Evolutionary conservation across 2,329 filamentous ascomycete species (phyloP).

Genomic region (Emergomyces orientalis): DNA sequence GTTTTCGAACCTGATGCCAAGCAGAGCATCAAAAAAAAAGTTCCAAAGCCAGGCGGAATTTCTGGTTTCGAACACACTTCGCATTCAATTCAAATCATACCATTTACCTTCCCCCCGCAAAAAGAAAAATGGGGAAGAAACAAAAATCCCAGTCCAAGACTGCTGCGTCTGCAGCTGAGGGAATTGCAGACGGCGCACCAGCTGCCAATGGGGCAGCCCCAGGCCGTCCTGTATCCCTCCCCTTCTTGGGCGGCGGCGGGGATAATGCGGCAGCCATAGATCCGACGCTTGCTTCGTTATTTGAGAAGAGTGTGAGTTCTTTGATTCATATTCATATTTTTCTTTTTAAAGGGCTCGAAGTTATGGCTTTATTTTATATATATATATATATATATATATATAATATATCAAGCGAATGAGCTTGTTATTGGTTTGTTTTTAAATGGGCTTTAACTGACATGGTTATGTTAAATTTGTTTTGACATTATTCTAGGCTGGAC

Average conservation of each 20-base stretch:
- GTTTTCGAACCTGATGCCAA: not conserved
- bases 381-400: no score
- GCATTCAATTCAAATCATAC: not conserved
- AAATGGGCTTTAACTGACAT: not conserved
- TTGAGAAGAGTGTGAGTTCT: constrained; percentile 59
- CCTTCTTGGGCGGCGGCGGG: constrained; percentile 40
- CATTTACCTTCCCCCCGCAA: not conserved
- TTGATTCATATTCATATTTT: constrained; percentile 12
- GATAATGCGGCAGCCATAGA: constrained; percentile 50
- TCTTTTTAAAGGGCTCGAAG: not conserved
- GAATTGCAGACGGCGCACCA: constrained; percentile 7
- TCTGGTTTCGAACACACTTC: not conserved
- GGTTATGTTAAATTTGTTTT: not conserved
- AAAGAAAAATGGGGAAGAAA: constrained; percentile 28
- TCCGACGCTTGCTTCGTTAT: constrained; percentile 59
- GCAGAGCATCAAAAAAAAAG: not conserved
- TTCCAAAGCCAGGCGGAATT: not conserved
- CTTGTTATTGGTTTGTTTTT: not conserved
- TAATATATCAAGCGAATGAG: not conserved
- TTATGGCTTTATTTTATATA: not conserved
- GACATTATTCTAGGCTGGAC: constrained; percentile 26
- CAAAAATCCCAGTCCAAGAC: constrained; percentile 24
- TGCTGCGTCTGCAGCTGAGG: constrained; percentile 12
- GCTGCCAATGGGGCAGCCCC: constrained; percentile 14
- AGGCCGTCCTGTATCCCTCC: constrained; percentile 27